These are phyloP conservation scores for Eutrema salsugineum DNA, from an alignment of 441 rosid species.

Conservation along the genomic window DNA sequence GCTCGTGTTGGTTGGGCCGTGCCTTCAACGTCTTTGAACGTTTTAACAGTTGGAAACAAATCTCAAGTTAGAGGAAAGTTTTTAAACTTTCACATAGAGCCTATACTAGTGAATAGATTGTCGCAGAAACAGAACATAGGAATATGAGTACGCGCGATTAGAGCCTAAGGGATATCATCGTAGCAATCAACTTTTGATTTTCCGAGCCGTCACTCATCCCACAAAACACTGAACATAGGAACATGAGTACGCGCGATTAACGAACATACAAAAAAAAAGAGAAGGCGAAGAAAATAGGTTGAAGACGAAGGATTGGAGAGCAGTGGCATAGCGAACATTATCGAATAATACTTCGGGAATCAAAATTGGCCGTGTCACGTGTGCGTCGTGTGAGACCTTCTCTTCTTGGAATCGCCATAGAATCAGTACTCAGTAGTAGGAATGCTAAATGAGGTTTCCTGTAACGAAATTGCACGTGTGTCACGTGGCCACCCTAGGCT, in stretches of 20 bases:
- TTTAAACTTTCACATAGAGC: not conserved
- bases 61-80: not conserved
- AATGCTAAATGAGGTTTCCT: not conserved
- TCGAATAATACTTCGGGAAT: not conserved
- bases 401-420: not conserved
- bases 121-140: not conserved
- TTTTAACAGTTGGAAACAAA: not conserved
- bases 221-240: too few relatives aligned
- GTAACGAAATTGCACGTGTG: not conserved
- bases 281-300: not conserved
- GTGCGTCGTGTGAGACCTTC: not conserved
- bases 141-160: too few relatives aligned
- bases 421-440: too few relatives aligned
- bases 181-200: too few relatives aligned
- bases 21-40: not conserved
- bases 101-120: not conserved
- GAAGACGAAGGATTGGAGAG: not conserved
- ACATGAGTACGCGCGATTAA: too few relatives aligned
- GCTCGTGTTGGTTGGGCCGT: not conserved
- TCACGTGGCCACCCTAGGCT: not conserved
- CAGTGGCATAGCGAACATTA: not conserved
- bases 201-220: too few relatives aligned
- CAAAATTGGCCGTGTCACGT: not conserved
- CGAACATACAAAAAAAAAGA: too few relatives aligned
- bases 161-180: too few relatives aligned